Evolutionary conservation across 345 rosid species (phyloP), one percentile per base, ranked within the genome.

Genomic region (Aegle marmelos): DNA sequence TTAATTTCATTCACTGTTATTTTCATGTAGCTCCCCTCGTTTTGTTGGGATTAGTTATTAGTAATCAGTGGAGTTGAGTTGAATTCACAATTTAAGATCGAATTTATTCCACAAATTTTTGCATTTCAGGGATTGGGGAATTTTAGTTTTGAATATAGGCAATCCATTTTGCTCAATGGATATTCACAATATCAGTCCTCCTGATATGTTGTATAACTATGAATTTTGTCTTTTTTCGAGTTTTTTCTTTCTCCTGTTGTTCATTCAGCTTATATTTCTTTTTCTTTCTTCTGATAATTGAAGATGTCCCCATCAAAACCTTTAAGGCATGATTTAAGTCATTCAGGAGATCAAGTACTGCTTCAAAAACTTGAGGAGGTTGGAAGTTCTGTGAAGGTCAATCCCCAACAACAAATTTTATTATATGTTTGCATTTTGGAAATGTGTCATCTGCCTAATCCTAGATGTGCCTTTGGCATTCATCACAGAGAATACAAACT

Each of bases 291-390:
- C 3, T 80, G 41, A 37, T 39, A 22, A 22, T 68, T 80, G 82
- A 88, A 89, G 93, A 57, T 82, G 80, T 88, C 90, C 22, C 90
- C 92, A 11, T 69, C 87, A 9, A 91, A 81, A 80, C 34, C 81
- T 73, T 24, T 30, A 28, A 85, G 78, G 81, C 82, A 81, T 13
- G 91, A 87, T 67, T 64, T 63, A n/a, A 28, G 77, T 72, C 69
- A 72, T 72, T 56, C 86, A 39, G 89, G 87, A 72, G 90, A 88
- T 78, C 68, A 83, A 21, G 59, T 79, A 37, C 74, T 91, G 56
- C 80, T 91, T 71, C 92, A 88, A 66, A 91, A 89, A 76, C 83
- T 91, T 9, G 92, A 89, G 50, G 94, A 91, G 81, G 86, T 91
- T 78, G 92, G 90, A 78, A 84, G 80, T 62, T 85, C 90, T 71